Percentiles rank a stretch among this genome's conserved stretches.
Conservation (phyloP, 768 basidiomycete species). For the Termitomyces sp. region DNA sequence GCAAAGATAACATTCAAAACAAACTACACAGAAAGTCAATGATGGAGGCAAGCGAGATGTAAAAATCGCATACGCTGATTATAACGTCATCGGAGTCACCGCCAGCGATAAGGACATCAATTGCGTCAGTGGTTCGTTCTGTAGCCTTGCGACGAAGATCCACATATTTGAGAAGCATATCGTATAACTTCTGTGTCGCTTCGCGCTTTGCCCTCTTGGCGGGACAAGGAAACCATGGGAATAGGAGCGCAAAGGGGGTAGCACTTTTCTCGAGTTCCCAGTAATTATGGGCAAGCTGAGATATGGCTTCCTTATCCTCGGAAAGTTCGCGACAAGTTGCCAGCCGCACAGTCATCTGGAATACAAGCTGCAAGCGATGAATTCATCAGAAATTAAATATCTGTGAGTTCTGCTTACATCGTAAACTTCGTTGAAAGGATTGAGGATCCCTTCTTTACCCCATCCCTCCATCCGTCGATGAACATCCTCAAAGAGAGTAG, state of each 20-base stretch:
- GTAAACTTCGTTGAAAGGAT: constrained; percentile 15
- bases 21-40: constrained; percentile 15
- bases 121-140: constrained; percentile 11
- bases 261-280: constrained; percentile 12
- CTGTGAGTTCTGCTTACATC: constrained; percentile 2
- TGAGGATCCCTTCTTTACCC: constrained; percentile 12
- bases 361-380: constrained; percentile 9
- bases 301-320: constrained; percentile 12
- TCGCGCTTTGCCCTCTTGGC: constrained; percentile 12
- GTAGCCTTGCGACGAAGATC: constrained; percentile 10
- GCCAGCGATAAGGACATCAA: constrained; percentile 17
- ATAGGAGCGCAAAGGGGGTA: constrained; percentile 12
- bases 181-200: constrained; percentile 14
- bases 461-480: constrained; percentile 9
- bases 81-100: constrained; percentile 18
- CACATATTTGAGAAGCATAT: constrained; percentile 10
- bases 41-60: background rate
- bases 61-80: constrained; percentile 14
- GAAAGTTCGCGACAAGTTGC: constrained; percentile 15
- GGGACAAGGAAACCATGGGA: constrained; percentile 20
- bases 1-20: constrained; percentile 30
- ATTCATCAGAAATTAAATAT: background rate
- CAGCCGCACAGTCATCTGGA: constrained; percentile 16
- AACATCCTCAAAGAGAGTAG: constrained; percentile 14
- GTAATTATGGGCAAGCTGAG: constrained; percentile 6